A percentile compares a stretch with the other conserved stretches of the same genome.
These are phyloP conservation scores for Aegilops longissima DNA, from an alignment of 176 grass and related monocot species.

Conservation along the genomic window DNA sequence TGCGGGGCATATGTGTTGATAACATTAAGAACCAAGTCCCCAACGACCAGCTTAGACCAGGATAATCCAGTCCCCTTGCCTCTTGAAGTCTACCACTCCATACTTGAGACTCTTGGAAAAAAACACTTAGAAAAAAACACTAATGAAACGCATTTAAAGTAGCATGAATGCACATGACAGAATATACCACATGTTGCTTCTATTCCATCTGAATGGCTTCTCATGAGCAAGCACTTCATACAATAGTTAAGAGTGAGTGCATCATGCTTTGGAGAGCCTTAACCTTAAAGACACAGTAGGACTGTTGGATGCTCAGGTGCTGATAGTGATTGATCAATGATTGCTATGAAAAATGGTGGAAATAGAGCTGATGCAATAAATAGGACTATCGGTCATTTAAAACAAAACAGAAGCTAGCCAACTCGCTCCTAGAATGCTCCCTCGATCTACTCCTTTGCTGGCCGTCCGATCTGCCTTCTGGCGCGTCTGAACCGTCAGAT, in stretches of 20 bases:
- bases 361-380: background rate
- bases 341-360: constrained; percentile 9
- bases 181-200: constrained; percentile 9
- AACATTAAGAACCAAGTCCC: too few relatives aligned
- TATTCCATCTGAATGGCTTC: constrained; percentile 24
- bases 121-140: constrained; percentile 1
- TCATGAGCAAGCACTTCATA: constrained; percentile 15
- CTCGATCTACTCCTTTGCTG: too few relatives aligned
- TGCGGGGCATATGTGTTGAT: too few relatives aligned
- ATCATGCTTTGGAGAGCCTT: background rate
- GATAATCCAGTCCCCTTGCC: too few relatives aligned
- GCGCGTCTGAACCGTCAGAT: too few relatives aligned
- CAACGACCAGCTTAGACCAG: too few relatives aligned
- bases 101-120: too few relatives aligned
- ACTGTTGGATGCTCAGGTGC: background rate
- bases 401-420: too few relatives aligned
- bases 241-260: background rate
- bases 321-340: background rate
- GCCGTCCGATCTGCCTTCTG: too few relatives aligned
- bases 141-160: constrained; percentile 20
- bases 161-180: background rate
- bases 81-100: too few relatives aligned
- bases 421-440: too few relatives aligned
- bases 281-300: background rate
- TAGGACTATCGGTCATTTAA: background rate